phyloP scores from a whole-genome alignment of 345 rosid genomes.

The Aquilaria yunnanensis region DNA sequence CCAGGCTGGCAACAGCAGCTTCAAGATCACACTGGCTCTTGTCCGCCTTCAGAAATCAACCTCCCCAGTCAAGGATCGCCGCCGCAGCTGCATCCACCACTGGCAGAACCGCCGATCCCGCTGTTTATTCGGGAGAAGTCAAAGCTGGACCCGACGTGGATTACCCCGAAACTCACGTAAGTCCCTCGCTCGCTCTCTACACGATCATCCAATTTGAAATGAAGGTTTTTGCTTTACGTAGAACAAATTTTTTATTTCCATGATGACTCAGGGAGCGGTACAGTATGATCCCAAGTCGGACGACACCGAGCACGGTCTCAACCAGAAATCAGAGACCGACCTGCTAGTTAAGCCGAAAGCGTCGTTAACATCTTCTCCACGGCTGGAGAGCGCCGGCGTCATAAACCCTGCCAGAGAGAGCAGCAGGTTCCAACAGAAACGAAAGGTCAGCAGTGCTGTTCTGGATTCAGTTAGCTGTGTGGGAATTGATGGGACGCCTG shows the following conservation, averaged over 20 bases:
- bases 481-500: constrained; percentile 55
- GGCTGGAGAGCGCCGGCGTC: constrained; percentile 38
- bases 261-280: constrained; percentile 34
- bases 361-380: constrained; percentile 30
- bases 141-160: constrained; percentile 35
- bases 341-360: constrained; percentile 37
- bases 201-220: background rate
- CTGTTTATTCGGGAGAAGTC: constrained; percentile 28
- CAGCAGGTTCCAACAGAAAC: constrained; percentile 36
- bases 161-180: constrained; percentile 40
- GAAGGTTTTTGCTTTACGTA: background rate
- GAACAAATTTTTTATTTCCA: background rate
- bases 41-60: constrained; percentile 2
- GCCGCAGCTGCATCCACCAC: constrained; percentile 24
- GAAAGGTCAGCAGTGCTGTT: constrained; percentile 6
- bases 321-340: constrained; percentile 20
- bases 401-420: constrained; percentile 37
- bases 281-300: constrained; percentile 31
- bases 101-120: constrained; percentile 40
- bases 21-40: constrained; percentile 13
- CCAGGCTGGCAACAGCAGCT: constrained; percentile 32
- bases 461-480: constrained; percentile 34
- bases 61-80: constrained; percentile 19
- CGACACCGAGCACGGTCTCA: constrained; percentile 17
- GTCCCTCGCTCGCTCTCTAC: background rate